Percentiles rank a stretch among this genome's conserved stretches.
These are phyloP conservation scores for Ceratocystis diversiconidia DNA, from an alignment of 2,329 filamentous ascomycete genomes.

Conservation along the genomic window DNA sequence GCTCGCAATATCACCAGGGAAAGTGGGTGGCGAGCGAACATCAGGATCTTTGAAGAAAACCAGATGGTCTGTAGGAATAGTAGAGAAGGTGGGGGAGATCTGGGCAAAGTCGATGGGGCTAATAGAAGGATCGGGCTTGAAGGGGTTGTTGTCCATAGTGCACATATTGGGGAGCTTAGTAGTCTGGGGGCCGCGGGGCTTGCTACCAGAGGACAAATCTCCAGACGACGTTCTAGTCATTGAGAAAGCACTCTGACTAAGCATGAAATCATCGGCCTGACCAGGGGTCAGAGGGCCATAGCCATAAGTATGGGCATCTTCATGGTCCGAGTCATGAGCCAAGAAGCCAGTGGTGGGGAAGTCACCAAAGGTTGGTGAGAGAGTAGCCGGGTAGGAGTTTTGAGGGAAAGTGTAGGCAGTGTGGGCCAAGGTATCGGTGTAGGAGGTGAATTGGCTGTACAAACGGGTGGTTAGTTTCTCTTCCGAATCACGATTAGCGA, in stretches of 20 bases:
- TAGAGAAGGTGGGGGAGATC: constrained; percentile 6
- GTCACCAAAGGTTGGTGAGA: constrained; percentile 9
- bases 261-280: constrained; percentile 5
- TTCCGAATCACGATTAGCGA: not conserved
- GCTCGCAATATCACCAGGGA: constrained; percentile 10
- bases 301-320: constrained; percentile 11
- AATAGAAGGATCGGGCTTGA: constrained; percentile 7
- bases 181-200: not conserved
- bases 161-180: constrained; percentile 3
- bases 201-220: constrained; percentile 13
- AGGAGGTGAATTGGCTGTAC: constrained; percentile 8
- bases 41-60: constrained; percentile 8
- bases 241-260: constrained; percentile 13
- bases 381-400: constrained; percentile 4
- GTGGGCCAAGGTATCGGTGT: constrained; percentile 11
- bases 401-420: constrained; percentile 11
- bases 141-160: constrained; percentile 6
- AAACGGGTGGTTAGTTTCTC: constrained; percentile 13
- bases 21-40: constrained; percentile 5
- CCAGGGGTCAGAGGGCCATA: constrained; percentile 4
- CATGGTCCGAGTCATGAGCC: not conserved
- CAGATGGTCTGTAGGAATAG: constrained; percentile 8
- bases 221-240: constrained; percentile 14
- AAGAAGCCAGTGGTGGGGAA: constrained; percentile 3
- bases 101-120: constrained; percentile 10